Evolutionary conservation across 2,329 filamentous ascomycete species (phyloP).

Genomic region (Tolypocladium tropicale): DNA sequence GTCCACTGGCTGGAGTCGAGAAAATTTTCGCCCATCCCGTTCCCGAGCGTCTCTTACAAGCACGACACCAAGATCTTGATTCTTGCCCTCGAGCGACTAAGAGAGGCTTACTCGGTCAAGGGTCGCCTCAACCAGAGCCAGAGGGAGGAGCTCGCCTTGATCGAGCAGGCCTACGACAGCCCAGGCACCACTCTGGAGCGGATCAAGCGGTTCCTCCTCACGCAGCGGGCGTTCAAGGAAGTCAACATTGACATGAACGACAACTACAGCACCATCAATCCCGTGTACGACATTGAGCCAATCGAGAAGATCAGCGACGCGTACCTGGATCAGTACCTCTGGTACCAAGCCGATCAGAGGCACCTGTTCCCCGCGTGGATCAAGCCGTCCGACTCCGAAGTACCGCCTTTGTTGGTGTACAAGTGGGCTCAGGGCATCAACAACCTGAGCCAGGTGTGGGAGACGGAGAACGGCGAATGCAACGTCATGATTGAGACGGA

Average conservation of each 20-base stretch:
- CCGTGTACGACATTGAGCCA: conserved; percentile 96
- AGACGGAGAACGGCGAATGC: conserved; percentile 85
- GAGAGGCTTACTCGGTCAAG: conserved; percentile 96
- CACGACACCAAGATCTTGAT: conserved; percentile 99
- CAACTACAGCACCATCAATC: conserved; percentile 98
- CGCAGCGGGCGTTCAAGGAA: conserved; percentile 97
- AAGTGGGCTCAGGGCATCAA: conserved; percentile 99
- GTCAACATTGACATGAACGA: conserved; percentile 99
- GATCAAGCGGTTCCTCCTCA: conserved; percentile 95
- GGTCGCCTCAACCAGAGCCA: conserved; percentile 94
- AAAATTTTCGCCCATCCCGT: conserved; percentile 97
- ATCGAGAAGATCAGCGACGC: conserved; percentile 99
- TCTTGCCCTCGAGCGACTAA: conserved; percentile 79
- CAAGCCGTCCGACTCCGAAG: conserved; percentile 96
- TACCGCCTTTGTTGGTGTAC: conserved; percentile 87
- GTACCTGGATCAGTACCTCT: conserved; percentile 95
- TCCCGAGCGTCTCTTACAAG: conserved; percentile 98
- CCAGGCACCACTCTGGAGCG: conserved; percentile 90
- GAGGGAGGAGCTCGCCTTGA: conserved; percentile 89
- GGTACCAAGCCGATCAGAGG: conserved; percentile 97
- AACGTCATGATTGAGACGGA: conserved; percentile 99
- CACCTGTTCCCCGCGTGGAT: conserved; percentile 98
- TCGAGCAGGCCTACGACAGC: conserved; percentile 97
- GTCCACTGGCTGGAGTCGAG: conserved; percentile 98
- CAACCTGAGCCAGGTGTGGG: conserved; percentile 92